Conservation (phyloP, 2,329 filamentous ascomycete genomes). For the Mycogone perniciosa region DNA sequence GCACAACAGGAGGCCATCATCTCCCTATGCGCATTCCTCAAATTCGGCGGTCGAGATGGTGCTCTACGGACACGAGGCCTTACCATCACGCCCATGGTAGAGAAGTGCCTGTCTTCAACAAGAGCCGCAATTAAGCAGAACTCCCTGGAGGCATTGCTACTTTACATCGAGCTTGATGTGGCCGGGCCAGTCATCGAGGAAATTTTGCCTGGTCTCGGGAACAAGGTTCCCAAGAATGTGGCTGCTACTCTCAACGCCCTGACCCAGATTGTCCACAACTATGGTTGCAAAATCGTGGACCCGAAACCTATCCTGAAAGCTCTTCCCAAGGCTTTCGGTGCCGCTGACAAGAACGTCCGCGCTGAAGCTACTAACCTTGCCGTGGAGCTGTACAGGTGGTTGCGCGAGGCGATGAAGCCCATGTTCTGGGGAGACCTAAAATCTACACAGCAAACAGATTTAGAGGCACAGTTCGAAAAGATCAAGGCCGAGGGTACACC, state of each 20-base stretch:
- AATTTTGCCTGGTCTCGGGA: constrained; percentile 70
- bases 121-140: constrained; percentile 84
- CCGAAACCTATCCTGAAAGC: constrained; percentile 85
- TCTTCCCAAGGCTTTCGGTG: constrained; percentile 85
- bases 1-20: constrained; percentile 90
- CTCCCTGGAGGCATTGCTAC: constrained; percentile 75
- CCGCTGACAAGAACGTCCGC: constrained; percentile 96
- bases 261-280: constrained; percentile 83
- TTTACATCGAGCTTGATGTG: constrained; percentile 86
- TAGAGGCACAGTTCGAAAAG: constrained; percentile 91
- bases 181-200: constrained; percentile 85
- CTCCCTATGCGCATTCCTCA: constrained; percentile 84
- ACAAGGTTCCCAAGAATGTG: constrained; percentile 89
- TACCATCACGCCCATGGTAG: constrained; percentile 73
- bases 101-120: constrained; percentile 86
- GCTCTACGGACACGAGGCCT: constrained; percentile 69
- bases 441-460: constrained; percentile 86
- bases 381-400: constrained; percentile 93
- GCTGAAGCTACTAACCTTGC: constrained; percentile 87
- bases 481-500: constrained; percentile 80
- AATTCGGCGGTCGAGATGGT: constrained; percentile 77
- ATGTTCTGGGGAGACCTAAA: constrained; percentile 97
- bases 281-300: constrained; percentile 89
- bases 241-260: constrained; percentile 65
- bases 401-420: constrained; percentile 95